Evolutionary conservation across 73 alveolate species (phyloP), one percentile per base, ranked within the genome.

Genomic region (Paramecium caudatum): DNA sequence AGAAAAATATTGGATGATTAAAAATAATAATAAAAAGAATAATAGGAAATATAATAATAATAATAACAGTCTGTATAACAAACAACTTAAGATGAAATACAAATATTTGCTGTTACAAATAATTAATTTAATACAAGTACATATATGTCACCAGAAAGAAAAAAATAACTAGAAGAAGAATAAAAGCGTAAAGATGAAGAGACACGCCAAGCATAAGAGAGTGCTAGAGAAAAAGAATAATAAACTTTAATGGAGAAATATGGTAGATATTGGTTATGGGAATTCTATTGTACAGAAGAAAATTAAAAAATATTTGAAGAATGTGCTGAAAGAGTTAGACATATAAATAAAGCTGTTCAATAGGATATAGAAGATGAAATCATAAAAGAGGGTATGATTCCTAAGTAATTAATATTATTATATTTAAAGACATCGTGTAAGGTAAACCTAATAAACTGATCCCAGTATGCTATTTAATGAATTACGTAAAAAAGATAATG

Each of bases 181-280:
- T 65, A 83, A 48, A 55, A 49, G 17, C 32, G 33, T 17, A 43
- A 46, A 63, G 93, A 84, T 36, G 92, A 86, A 25, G 70, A 63
- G 39, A 27, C 43, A 33, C 6, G 23, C 5, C 55, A 46, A 37
- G 80, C 80, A 6, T 69, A 86, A 86, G 82, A 86, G 12, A 41
- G 47, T 27, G 93, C 46, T 39, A 61, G 69, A 49, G 36, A 41
- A 48, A 27, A 61, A 16, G 90, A 36, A 12, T 30, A 86, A 86
- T 55, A 23, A 55, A 27, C 80, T 39, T 70, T 49, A 47, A 86
- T 63, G 87, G 46, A 63, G 63, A 61, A 62, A 43, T 86, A 86
- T 43, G 93, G 93, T 0, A 86, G 93, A 25, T 86, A 86, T 86
- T 86, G 93, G 93, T 41, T 43, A 33, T 86, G 82, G 84, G 93